A percentile compares a stretch with the other conserved stretches of the same genome.
phyloP scores from a whole-genome alignment of 148 eudicot species.

The Suaeda aralocaspica region DNA sequence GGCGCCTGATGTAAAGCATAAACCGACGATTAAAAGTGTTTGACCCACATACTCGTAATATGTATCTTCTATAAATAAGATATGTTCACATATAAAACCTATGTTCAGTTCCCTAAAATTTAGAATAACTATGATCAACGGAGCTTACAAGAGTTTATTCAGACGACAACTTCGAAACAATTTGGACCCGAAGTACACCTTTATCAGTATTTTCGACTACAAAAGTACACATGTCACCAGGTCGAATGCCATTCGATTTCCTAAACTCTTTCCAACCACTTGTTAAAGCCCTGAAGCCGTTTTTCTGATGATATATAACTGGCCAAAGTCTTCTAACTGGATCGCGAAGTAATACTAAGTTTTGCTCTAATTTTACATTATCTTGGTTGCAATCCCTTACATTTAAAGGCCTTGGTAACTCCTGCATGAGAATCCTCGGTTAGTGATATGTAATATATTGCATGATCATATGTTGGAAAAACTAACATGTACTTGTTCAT shows the following conservation, averaged over 20 bases:
- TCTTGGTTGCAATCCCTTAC: constrained; percentile 8
- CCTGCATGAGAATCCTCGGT: constrained; percentile 34
- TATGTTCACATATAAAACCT: no score
- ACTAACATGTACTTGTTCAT: no score
- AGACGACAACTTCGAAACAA: constrained; percentile 17
- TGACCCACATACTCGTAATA: no score
- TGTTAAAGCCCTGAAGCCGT: constrained; percentile 28
- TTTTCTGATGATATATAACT: constrained; percentile 32
- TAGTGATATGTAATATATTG: background rate
- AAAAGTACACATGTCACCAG: constrained; percentile 48
- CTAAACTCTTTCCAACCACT: constrained; percentile 48
- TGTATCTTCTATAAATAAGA: no score
- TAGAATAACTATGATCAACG: background rate
- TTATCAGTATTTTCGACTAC: constrained; percentile 25
- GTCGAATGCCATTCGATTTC: constrained; percentile 32
- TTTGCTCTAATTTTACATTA: constrained; percentile 5
- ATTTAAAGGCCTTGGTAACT: constrained; percentile 36
- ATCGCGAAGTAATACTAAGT: constrained; percentile 37
- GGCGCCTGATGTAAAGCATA: no score
- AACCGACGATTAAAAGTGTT: no score
- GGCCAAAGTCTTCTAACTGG: constrained; percentile 47
- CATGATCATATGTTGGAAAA: background rate
- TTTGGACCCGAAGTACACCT: constrained; percentile 38
- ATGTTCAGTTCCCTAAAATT: background rate
- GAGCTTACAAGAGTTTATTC: background rate